Evolutionary conservation across 2,329 filamentous ascomycete species (phyloP).

Genomic region (Arachnomyces sp.): DNA sequence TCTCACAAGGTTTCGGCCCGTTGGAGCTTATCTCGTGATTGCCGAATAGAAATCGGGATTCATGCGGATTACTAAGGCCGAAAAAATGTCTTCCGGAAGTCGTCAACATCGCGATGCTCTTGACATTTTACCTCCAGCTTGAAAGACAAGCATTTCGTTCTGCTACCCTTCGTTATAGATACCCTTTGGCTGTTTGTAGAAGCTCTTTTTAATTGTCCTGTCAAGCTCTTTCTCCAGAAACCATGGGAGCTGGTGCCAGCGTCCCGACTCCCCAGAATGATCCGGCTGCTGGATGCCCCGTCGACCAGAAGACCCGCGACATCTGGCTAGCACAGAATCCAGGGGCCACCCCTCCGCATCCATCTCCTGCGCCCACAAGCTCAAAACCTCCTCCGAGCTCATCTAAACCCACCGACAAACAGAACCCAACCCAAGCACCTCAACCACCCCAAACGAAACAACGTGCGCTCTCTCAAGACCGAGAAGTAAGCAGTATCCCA

Average conservation of each 20-base stretch:
- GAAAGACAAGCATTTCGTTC: no score
- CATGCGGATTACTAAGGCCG: not conserved
- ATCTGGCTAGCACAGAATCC: constrained; percentile 70
- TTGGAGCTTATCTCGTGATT: constrained; percentile 16
- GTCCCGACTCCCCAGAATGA: constrained; percentile 26
- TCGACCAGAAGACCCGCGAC: constrained; percentile 82
- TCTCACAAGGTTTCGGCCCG: no score
- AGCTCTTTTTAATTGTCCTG: constrained; percentile 6
- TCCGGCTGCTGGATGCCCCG: constrained; percentile 57
- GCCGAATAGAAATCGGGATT: not conserved
- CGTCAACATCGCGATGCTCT: constrained; percentile 14
- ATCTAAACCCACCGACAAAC: no score
- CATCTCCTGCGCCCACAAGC: constrained; percentile 19
- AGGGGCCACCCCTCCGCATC: constrained; percentile 37
- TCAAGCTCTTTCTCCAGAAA: constrained; percentile 7
- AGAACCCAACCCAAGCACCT: constrained; percentile 13
- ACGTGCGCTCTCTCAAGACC: constrained; percentile 53
- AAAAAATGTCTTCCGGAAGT: constrained; percentile 7
- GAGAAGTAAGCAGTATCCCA: constrained; percentile 73
- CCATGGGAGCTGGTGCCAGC: constrained; percentile 33
- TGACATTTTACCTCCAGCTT: constrained; percentile 17
- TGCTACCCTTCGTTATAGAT: no score
- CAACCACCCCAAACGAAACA: constrained; percentile 21
- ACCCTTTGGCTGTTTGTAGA: no score
- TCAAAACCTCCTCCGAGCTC: constrained; percentile 11